Percentiles rank a stretch among this genome's conserved stretches.
Conservation (phyloP, 495 filamentous ascomycete species). For the Penicillium lividum region DNA sequence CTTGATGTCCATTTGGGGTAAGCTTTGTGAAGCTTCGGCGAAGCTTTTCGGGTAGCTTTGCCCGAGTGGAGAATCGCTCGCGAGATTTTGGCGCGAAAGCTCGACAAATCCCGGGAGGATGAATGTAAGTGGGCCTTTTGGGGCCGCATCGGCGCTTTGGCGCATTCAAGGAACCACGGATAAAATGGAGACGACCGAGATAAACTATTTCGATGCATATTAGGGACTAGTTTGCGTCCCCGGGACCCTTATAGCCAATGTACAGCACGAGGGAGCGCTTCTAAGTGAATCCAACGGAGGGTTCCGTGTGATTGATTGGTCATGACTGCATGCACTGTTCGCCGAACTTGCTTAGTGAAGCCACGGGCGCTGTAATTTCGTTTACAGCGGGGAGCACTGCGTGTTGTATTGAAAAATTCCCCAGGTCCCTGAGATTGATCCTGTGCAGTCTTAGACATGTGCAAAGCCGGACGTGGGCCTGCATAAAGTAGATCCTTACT, state of each 20-base stretch:
- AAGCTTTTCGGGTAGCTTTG: not conserved
- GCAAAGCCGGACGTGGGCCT: too few relatives aligned
- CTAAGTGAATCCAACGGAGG: too few relatives aligned
- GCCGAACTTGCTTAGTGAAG: not conserved
- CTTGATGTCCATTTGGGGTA: not conserved
- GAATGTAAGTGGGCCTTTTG: not conserved
- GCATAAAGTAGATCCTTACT: too few relatives aligned
- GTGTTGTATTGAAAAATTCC: not conserved
- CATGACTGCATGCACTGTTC: too few relatives aligned
- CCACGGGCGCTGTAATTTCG: not conserved
- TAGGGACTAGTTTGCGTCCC: not conserved
- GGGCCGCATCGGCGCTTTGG: not conserved
- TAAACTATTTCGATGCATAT: not conserved
- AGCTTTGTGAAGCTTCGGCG: slow-evolving; percentile 1
- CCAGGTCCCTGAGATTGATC: not conserved
- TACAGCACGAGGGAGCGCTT: too few relatives aligned
- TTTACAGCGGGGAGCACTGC: not conserved
- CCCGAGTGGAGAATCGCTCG: not conserved
- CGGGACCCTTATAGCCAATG: too few relatives aligned
- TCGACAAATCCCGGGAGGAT: not conserved
- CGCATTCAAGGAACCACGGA: slow-evolving; percentile 1
- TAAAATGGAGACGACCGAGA: slow-evolving; percentile 2
- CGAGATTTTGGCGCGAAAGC: not conserved
- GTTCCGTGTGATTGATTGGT: too few relatives aligned
- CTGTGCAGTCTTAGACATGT: too few relatives aligned